Evolutionary conservation across 306 rosid genomes (phyloP).

Genomic region (Clitoria ternatea): DNA sequence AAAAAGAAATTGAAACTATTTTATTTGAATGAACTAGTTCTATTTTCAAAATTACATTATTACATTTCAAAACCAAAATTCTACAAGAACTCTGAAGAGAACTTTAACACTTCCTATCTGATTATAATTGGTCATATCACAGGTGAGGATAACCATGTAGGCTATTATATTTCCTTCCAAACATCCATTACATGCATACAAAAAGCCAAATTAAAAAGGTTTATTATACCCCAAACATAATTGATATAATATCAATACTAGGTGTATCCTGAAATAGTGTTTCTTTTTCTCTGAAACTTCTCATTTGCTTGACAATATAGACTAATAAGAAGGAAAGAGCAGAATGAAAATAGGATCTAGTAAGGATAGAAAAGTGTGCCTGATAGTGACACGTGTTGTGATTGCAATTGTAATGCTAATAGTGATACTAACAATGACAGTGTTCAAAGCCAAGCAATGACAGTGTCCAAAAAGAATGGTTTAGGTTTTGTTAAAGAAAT

Average conservation of each 20-base stretch:
- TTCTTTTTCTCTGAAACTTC: not conserved
- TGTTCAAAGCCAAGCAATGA: conserved; percentile 76
- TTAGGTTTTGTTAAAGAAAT: too few species aligned
- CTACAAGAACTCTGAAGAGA: too few species aligned
- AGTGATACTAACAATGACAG: conserved; percentile 56
- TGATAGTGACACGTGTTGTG: conserved; percentile 19
- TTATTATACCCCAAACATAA: not conserved
- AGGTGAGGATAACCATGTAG: not conserved
- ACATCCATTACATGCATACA: not conserved
- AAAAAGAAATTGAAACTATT: too few species aligned
- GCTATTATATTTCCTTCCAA: not conserved
- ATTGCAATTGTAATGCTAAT: conserved; percentile 23
- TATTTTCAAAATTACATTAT: too few species aligned
- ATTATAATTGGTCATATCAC: not conserved
- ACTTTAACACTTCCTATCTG: too few species aligned
- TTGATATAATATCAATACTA: not conserved
- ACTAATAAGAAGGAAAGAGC: not conserved
- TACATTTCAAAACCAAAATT: too few species aligned
- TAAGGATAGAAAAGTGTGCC: conserved; percentile 36
- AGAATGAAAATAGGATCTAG: conserved; percentile 32
- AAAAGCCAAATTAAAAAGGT: not conserved
- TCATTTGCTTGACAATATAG: conserved; percentile 19
- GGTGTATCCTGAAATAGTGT: not conserved
- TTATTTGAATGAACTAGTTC: too few species aligned
- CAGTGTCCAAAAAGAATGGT: too few species aligned